phyloP scores from a whole-genome alignment of 106 monocot species.

The Dioscorea alata region DNA sequence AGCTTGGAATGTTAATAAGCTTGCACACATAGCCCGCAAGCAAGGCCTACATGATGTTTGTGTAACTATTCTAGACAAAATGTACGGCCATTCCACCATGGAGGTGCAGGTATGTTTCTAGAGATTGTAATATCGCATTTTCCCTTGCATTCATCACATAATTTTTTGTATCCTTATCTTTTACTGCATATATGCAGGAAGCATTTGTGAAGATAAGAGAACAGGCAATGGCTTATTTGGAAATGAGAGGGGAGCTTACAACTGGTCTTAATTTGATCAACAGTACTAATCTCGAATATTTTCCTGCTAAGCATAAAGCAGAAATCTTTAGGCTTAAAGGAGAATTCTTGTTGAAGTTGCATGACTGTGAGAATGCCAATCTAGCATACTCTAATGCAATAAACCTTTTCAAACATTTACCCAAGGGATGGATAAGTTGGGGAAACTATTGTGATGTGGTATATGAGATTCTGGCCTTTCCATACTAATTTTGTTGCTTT shows the following conservation, averaged over 20 bases:
- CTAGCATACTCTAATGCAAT: constrained; percentile 80
- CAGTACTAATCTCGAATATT: constrained; percentile 97
- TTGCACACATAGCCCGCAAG: constrained; percentile 91
- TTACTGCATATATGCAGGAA: constrained; percentile 55
- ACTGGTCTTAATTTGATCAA: constrained; percentile 94
- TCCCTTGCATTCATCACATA: not conserved
- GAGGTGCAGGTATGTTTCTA: constrained; percentile 73
- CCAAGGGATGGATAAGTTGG: constrained; percentile 99
- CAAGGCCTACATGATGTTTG: constrained; percentile 97
- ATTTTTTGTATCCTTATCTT: constrained; percentile 1
- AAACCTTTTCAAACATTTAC: constrained; percentile 79
- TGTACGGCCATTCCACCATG: constrained; percentile 99
- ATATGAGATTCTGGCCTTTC: constrained; percentile 9
- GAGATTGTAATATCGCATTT: not conserved
- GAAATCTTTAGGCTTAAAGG: constrained; percentile 97
- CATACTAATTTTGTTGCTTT: constrained; percentile 1
- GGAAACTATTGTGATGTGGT: constrained; percentile 99
- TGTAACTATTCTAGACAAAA: constrained; percentile 93
- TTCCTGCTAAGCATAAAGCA: constrained; percentile 83
- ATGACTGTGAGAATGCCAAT: constrained; percentile 89
- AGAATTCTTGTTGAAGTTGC: constrained; percentile 89
- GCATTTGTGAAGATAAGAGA: constrained; percentile 99
- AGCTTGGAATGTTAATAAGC: constrained; percentile 99
- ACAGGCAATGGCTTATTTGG: constrained; percentile 96
- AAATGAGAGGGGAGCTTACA: constrained; percentile 92